Evolutionary conservation across 1,284 basidiomycete genomes (phyloP), one percentile per base, ranked within the genome.

Genomic region (Cutaneotrichosporon sp.): DNA sequence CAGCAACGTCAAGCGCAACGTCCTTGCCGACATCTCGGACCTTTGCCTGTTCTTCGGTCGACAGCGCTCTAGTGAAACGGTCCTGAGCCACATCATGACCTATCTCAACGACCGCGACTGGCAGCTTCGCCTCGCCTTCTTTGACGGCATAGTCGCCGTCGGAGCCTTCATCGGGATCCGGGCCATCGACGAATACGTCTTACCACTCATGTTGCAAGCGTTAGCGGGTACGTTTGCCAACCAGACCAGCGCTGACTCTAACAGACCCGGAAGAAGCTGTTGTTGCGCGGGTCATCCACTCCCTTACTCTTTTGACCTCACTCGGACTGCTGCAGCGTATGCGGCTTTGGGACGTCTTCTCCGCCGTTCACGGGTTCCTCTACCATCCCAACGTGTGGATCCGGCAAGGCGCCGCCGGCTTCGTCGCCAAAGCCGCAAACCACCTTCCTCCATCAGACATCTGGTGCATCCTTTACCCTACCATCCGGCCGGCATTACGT

Each of bases 301-400:
- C 94, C 0, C 82, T 99, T 50, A 91, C 90, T 0, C 90, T 88
- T 70, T 83, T 99, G 20, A 90, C 91, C 57, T 89, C 94, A 71
- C 83, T 94, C 4, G 89, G 91, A 0, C 79, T 98, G 5, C 89
- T 98, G 75, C 88, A 91, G 73, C 92, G 93, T 74, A 89, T 90
- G 85, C 86, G 89, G n/a, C 87, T 97, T 49, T 95, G 94, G 91
- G 93, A 98, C 66, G 82, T 97, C 36, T 90, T 97, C 84, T 90
- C 87, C 58, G 87, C 88, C 0, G 89, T 90, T 0, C 81, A 92
- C 9, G 91, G 92, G 1, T 95, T 98, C 73, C 80, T 99, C 43
- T 95, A 92, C 69, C 97, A 99, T 77, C 95, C 97, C 0, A 95
- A 97, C 77, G 80, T 87, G n/a, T 98, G 95, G 95, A 91, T 99